Evolutionary conservation across 176 grass and related monocot genomes (phyloP), one percentile per base, ranked within the genome.

Genomic region (Lolium multiflorum): DNA sequence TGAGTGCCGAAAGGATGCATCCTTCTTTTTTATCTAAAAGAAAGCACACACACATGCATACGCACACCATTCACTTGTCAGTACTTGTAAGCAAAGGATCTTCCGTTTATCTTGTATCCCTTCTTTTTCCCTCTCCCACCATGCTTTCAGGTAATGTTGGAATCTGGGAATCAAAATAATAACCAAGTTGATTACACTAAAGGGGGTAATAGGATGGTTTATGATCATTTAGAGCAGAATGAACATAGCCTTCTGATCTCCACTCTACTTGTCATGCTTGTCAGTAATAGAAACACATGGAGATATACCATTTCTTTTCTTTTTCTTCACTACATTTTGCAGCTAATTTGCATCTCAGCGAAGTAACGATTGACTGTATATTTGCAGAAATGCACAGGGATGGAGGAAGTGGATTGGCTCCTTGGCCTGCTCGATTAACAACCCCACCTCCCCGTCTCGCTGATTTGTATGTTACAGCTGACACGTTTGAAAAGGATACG

Each of bases 381-480:
- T 87, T 88, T 73, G 89, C 85, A 98, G 96, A 95, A 88, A 98
- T 92, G 91, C 91, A 98, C 70, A 89, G 89, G 93, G 90, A 89
- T 68, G 88, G 88, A 49, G 96, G 96, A 85, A 95, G 81, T 91
- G 96, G 91, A 83, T 80, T 98, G 83, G 91, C 91, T 73, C 93
- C 96, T 75, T 98, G 96, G 96, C 96, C 96, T 82, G 90, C 96
- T 88, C 96, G 96, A 80, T 87, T 95, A 79, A 95, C 86, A 51
- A 91, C 83, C 22, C 88, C 96, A 61, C 93, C 96, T 86, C 93
- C 91, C 67, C 91, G 96, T 63, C 96, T 98, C 87, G 90, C 96
- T 61, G 93, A 98, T 95, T 86, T 95, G 76, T 86, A 89, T 65
- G 84, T 94, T 89, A 92, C 91, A 37, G 89, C 83, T 26, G 93